A percentile compares a stretch with the other conserved stretches of the same genome.
phyloP scores from a whole-genome alignment of 2,329 filamentous ascomycete species.

The Penicillium sumatraense region DNA sequence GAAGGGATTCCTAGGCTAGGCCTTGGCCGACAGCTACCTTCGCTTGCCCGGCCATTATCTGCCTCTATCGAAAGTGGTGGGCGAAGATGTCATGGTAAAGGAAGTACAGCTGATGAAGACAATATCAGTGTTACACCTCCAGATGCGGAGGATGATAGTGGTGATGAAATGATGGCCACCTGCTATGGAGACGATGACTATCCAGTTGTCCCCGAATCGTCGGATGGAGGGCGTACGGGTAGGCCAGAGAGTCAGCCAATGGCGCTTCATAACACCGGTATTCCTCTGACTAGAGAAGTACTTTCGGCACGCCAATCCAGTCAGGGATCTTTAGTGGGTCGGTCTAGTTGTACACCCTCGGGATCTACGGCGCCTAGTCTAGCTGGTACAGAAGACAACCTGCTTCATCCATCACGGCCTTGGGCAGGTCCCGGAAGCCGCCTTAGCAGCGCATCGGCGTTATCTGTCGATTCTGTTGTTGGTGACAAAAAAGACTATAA shows the following conservation, averaged over 20 bases:
- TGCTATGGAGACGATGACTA: constrained; percentile 47
- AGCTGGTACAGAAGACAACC: constrained; percentile 38
- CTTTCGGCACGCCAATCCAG: constrained; percentile 33
- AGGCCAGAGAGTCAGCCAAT: constrained; percentile 24
- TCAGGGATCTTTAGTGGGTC: constrained; percentile 27
- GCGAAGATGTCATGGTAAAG: constrained; percentile 32
- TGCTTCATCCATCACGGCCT: constrained; percentile 34
- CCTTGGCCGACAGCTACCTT: constrained; percentile 42
- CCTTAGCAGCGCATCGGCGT: constrained; percentile 49
- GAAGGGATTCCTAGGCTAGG: constrained; percentile 36
- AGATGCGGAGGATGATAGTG: constrained; percentile 40
- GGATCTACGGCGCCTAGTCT: constrained; percentile 30
- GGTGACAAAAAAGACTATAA: constrained; percentile 66
- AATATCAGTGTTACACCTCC: constrained; percentile 32
- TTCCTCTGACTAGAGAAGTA: constrained; percentile 21
- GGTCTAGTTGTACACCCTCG: constrained; percentile 28
- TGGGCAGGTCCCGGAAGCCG: constrained; percentile 37
- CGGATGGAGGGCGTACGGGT: constrained; percentile 37
- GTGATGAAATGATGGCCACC: constrained; percentile 42
- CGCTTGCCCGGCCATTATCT: constrained; percentile 47
- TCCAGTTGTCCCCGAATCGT: constrained; percentile 39
- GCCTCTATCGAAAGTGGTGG: constrained; percentile 40
- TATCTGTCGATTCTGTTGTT: constrained; percentile 62
- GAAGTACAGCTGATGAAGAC: constrained; percentile 32
- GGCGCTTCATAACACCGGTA: constrained; percentile 7